Conservation (phyloP, 768 basidiomycete species). For the Fomitopsis pulvina region DNA sequence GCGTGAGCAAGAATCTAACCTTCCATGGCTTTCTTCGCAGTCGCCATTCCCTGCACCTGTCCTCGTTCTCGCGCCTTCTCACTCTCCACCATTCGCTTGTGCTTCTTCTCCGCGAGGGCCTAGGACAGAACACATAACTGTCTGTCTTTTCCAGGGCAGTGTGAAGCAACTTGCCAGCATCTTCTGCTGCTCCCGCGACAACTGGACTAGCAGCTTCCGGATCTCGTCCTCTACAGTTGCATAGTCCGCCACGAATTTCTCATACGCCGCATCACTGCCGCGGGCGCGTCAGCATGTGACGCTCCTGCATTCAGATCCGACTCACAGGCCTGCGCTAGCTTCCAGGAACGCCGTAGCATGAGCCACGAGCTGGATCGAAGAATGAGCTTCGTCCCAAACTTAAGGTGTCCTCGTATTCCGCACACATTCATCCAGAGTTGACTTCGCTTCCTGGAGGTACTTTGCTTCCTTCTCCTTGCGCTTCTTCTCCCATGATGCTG, state of each 20-base stretch:
- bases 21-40: constrained; percentile 21
- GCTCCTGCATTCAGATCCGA: background rate
- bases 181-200: constrained; percentile 15
- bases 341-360: background rate
- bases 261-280: constrained; percentile 17
- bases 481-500: constrained; percentile 24
- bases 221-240: constrained; percentile 22
- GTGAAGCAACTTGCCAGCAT: constrained; percentile 8
- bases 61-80: constrained; percentile 19
- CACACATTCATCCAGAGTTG: constrained; percentile 18
- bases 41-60: constrained; percentile 21
- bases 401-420: constrained; percentile 2
- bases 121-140: background rate
- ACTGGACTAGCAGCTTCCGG: constrained; percentile 17
- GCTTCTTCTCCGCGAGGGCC: constrained; percentile 12
- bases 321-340: too few species aligned
- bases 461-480: constrained; percentile 20
- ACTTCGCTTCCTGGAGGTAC: constrained; percentile 12
- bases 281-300: background rate
- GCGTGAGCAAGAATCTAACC: constrained; percentile 13
- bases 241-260: constrained; percentile 21
- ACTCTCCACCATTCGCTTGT: constrained; percentile 6
- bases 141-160: background rate
- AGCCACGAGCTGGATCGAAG: too few species aligned
- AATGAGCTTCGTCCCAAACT: too few species aligned